A percentile compares a stretch with the other conserved stretches of the same genome.
These are phyloP conservation scores for Colletotrichum magnum DNA, from an alignment of 2,329 filamentous ascomycete genomes.

Conservation along the genomic window DNA sequence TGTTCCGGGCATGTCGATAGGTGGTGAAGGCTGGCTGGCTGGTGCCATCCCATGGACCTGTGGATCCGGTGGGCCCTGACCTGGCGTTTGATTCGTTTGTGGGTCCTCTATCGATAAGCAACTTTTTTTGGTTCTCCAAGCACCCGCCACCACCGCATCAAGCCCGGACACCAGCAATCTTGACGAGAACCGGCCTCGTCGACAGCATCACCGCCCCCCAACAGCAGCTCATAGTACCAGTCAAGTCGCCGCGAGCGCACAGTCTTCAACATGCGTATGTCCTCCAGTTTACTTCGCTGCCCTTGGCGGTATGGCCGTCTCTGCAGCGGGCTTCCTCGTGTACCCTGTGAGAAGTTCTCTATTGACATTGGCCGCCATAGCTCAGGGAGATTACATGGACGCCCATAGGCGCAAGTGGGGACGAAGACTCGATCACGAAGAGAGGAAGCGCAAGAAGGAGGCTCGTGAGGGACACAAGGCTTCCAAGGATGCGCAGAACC, in stretches of 20 bases:
- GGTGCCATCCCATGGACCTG: too few relatives aligned
- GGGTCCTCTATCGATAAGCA: conserved; percentile 26
- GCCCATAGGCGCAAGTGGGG: conserved; percentile 72
- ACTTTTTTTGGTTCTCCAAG: conserved; percentile 29
- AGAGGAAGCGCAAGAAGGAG: conserved; percentile 86
- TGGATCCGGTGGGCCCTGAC: too few relatives aligned
- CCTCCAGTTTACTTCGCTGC: neutral
- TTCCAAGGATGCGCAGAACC: conserved; percentile 91
- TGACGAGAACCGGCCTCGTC: neutral
- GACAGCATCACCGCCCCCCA: conserved; percentile 1
- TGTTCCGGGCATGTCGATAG: conserved; percentile 3
- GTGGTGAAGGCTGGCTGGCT: too few relatives aligned
- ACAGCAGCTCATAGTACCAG: neutral
- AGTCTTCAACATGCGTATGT: conserved; percentile 37
- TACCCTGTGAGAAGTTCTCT: neutral
- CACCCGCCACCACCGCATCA: conserved; percentile 37
- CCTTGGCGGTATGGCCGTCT: neutral
- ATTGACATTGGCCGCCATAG: conserved; percentile 53
- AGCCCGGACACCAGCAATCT: neutral
- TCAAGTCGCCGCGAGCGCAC: conserved; percentile 30
- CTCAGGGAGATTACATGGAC: conserved; percentile 79
- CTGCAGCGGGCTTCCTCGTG: too few relatives aligned
- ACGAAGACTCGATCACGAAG: conserved; percentile 81
- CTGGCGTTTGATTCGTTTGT: neutral
- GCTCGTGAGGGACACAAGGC: conserved; percentile 92